phyloP scores from a whole-genome alignment of 1,284 basidiomycete species.

The Irpex rosettiformis region DNA sequence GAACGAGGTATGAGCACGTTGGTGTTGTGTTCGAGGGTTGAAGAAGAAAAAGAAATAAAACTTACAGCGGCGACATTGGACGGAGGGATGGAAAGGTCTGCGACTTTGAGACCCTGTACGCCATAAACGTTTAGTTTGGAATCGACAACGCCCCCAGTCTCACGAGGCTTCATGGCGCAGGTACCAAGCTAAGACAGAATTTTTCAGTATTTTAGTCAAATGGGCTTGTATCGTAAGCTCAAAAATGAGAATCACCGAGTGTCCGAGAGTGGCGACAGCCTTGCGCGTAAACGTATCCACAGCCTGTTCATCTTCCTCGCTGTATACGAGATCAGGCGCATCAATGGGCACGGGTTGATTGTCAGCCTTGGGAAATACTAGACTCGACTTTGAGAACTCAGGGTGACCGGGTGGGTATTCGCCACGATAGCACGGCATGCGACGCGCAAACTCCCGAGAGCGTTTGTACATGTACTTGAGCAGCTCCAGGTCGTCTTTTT shows the following conservation, averaged over 20 bases:
- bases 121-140: constrained; percentile 61
- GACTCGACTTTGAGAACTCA: constrained; percentile 41
- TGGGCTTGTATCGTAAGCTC: too few species aligned
- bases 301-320: constrained; percentile 49
- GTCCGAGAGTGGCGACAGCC: constrained; percentile 33
- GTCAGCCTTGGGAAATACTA: constrained; percentile 33
- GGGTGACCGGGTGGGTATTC: constrained; percentile 37
- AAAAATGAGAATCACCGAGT: constrained; percentile 44
- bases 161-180: constrained; percentile 62
- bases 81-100: constrained; percentile 20
- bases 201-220: too few species aligned
- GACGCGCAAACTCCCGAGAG: constrained; percentile 21
- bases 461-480: constrained; percentile 23
- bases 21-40: background rate
- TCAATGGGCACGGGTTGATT: constrained; percentile 37
- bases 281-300: constrained; percentile 41
- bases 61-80: constrained; percentile 3
- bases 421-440: constrained; percentile 25
- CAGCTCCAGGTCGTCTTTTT: constrained; percentile 9
- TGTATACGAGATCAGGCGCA: constrained; percentile 49
- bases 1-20: background rate
- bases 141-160: constrained; percentile 61
- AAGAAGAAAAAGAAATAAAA: background rate
- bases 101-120: constrained; percentile 54
- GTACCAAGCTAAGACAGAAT: constrained; percentile 49